Base-by-base conservation (phyloP, 2,329 filamentous ascomycete species). In the Huntiella bhutanensis region DNA sequence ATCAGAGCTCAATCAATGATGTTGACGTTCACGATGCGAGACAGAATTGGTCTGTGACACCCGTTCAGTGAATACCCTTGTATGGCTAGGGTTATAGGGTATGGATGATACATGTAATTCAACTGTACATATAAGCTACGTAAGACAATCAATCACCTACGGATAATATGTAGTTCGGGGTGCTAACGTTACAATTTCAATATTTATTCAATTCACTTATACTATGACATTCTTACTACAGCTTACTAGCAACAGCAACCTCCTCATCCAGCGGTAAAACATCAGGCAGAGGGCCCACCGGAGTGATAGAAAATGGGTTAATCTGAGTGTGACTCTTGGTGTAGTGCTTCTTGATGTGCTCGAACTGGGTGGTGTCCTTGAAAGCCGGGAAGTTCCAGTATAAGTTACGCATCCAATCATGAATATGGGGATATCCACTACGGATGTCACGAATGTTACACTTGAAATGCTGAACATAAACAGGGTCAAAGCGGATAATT, bases 291-390 rank as follows among this genome's bases (percentile, higher is more conserved):
- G 91, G 88, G 0, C 88, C 88, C 12, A 93, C 58, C 1, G 88
- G 87, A 17, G 85, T 88, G 57, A 98, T 93, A 35, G 69, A 66
- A 43, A 66, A 61, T 12, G 75, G 77, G 61, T 81, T 81, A 58
- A 81, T 79, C 64, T 80, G 70, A 7, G 67, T 68, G 55, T 77
- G 72, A 53, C 70, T 75, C 54, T 68, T 65, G 50, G 73, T 75
- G 59, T 74, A 75, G 59, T 79, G 75, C 60, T 67, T 80, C 73
- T 93, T 95, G 66, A 96, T 96, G 64, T 98, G 91, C 60, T 92
- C 75, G 60, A 93, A 94, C 61, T 95, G 74, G 16, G 87, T 93
- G 51, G 86, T 91, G 44, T 82, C 74, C 52, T 67, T 66, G 64
- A 93, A 95, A 2, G 84, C 85, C 0, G 76, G 68, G 17, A 76